Percentiles rank a stretch among this genome's conserved stretches.
Conservation (phyloP, 148 eudicot species). For the Cornus florida region DNA sequence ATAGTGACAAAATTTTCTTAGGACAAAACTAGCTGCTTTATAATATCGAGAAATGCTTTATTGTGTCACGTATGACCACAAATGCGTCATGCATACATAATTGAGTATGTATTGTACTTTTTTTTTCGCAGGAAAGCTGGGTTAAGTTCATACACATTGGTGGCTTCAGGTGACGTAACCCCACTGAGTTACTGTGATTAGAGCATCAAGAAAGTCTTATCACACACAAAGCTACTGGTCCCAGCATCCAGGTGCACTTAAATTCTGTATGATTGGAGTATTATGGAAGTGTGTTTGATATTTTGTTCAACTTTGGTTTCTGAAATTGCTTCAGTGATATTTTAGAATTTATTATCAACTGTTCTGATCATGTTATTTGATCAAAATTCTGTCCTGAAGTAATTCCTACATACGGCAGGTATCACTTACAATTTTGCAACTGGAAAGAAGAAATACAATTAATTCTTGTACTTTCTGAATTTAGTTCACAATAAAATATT, state of each 20-base stretch:
- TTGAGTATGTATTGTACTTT: too few species aligned
- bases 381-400: neutral
- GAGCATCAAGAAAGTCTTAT: neutral
- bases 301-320: neutral
- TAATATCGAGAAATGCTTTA: too few species aligned
- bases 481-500: too few species aligned
- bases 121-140: neutral
- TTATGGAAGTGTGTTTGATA: neutral
- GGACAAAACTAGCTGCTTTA: too few species aligned
- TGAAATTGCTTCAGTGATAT: neutral
- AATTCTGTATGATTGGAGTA: neutral
- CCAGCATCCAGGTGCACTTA: neutral
- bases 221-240: neutral
- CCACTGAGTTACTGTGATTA: neutral
- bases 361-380: neutral
- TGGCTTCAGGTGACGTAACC: neutral
- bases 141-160: too few species aligned
- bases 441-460: neutral
- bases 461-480: too few species aligned
- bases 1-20: too few species aligned
- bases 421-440: neutral
- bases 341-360: too few species aligned
- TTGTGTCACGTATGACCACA: too few species aligned
- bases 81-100: too few species aligned
- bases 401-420: neutral